Evolutionary conservation across 2,329 filamentous ascomycete genomes (phyloP).

Genomic region (Hirsutella rhossiliensis): DNA sequence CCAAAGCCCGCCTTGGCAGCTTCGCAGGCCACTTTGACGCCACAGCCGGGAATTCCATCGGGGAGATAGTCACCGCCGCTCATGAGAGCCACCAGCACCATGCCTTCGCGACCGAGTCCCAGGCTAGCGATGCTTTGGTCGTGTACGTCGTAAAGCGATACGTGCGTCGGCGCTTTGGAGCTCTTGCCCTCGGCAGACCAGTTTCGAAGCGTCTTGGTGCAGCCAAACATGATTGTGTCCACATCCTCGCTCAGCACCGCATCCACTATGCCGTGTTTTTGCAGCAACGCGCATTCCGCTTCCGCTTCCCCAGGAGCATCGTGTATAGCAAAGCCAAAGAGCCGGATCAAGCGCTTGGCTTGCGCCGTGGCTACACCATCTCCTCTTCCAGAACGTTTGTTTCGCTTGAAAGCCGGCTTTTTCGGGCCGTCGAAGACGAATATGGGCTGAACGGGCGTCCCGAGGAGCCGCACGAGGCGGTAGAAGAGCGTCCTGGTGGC

Average conservation of each 20-base stretch:
- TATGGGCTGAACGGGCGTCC: constrained; percentile 69
- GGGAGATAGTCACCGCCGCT: constrained; percentile 92
- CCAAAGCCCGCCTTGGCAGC: constrained; percentile 85
- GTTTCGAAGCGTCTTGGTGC: constrained; percentile 63
- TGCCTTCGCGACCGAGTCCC: constrained; percentile 70
- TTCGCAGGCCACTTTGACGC: constrained; percentile 78
- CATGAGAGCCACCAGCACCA: constrained; percentile 90
- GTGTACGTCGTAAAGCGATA: constrained; percentile 64
- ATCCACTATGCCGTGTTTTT: constrained; percentile 73
- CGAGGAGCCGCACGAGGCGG: constrained; percentile 65
- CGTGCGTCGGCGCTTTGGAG: constrained; percentile 68
- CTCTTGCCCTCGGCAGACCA: constrained; percentile 64
- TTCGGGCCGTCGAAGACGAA: constrained; percentile 86
- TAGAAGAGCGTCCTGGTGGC: constrained; percentile 89
- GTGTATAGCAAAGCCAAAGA: constrained; percentile 77
- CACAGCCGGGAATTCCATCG: constrained; percentile 77
- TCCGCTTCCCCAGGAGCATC: constrained; percentile 91
- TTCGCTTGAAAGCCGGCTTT: constrained; percentile 79
- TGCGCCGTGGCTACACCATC: constrained; percentile 58
- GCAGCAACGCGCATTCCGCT: constrained; percentile 83
- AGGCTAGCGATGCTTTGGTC: constrained; percentile 35
- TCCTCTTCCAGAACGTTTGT: constrained; percentile 58
- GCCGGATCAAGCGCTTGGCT: constrained; percentile 69
- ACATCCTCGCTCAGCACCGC: constrained; percentile 94
- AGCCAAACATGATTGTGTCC: constrained; percentile 96